phyloP scores from a whole-genome alignment of 495 filamentous ascomycete genomes.

The Echria macrotheca region DNA sequence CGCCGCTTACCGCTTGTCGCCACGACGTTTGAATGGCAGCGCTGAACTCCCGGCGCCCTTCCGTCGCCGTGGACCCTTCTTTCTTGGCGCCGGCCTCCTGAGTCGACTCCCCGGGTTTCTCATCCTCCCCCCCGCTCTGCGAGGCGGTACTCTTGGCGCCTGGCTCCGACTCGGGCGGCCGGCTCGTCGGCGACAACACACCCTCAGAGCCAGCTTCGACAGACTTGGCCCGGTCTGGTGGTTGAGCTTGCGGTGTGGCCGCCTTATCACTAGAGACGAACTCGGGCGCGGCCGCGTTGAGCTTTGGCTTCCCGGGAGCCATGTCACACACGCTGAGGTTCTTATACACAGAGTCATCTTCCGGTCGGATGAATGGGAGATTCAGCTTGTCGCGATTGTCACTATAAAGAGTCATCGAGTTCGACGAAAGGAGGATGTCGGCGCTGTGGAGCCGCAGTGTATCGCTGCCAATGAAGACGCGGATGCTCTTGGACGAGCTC shows the following conservation, averaged over 20 bases:
- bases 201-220: constrained; percentile 18
- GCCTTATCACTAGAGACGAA: constrained; percentile 39
- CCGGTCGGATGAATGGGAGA: constrained; percentile 89
- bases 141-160: constrained; percentile 30
- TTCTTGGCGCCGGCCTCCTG: constrained; percentile 25
- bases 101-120: constrained; percentile 24
- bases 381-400: constrained; percentile 84
- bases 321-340: constrained; percentile 58
- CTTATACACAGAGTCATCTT: constrained; percentile 76
- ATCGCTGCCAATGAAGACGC: constrained; percentile 84
- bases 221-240: constrained; percentile 18
- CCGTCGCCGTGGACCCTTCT: constrained; percentile 26
- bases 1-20: constrained; percentile 52
- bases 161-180: constrained; percentile 30
- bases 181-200: constrained; percentile 23
- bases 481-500: constrained; percentile 54
- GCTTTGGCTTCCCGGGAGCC: constrained; percentile 40
- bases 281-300: constrained; percentile 46
- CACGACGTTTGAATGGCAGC: constrained; percentile 61
- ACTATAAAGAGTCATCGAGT: constrained; percentile 78
- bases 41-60: constrained; percentile 41
- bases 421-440: constrained; percentile 88
- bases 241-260: constrained; percentile 14
- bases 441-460: constrained; percentile 79
- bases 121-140: constrained; percentile 36